phyloP scores from a whole-genome alignment of 371 early-diverging fungal species.

The Syncephalastrum monosporum region DNA sequence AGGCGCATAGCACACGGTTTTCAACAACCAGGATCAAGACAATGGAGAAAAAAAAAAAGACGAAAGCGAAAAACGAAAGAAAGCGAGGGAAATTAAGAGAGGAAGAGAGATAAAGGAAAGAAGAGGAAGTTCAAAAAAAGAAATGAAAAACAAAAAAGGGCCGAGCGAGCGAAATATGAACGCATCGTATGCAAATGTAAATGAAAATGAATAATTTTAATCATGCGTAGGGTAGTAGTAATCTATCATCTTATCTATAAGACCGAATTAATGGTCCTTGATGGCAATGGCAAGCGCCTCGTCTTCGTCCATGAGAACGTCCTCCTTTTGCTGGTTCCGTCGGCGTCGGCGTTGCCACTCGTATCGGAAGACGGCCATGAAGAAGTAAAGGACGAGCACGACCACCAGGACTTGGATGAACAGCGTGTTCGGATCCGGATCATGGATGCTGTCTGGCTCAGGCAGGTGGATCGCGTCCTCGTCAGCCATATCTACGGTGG shows the following conservation, averaged over 20 bases:
- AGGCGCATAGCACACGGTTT: not conserved
- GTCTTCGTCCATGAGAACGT: too few species aligned
- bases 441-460: too few species aligned
- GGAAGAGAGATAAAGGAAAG: not conserved
- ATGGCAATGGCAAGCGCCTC: too few species aligned
- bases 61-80: not conserved
- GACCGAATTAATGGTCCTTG: too few species aligned
- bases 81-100: slow-evolving; percentile 2
- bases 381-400: slow-evolving; percentile 25
- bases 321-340: too few species aligned
- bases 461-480: not conserved
- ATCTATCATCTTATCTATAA: too few species aligned
- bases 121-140: slow-evolving; percentile 1
- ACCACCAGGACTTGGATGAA: slow-evolving; percentile 30
- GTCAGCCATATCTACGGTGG: not conserved
- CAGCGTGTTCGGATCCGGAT: slow-evolving; percentile 20
- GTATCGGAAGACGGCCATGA: slow-evolving; percentile 21
- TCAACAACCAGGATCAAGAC: not conserved
- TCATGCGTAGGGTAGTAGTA: not conserved
- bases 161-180: not conserved
- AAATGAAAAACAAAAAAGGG: slow-evolving; percentile 1
- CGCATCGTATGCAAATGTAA: not conserved
- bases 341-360: slow-evolving; percentile 14
- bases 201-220: not conserved
- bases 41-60: not conserved